phyloP scores from a whole-genome alignment of 495 filamentous ascomycete genomes.

The Rhypophila decipiens region DNA sequence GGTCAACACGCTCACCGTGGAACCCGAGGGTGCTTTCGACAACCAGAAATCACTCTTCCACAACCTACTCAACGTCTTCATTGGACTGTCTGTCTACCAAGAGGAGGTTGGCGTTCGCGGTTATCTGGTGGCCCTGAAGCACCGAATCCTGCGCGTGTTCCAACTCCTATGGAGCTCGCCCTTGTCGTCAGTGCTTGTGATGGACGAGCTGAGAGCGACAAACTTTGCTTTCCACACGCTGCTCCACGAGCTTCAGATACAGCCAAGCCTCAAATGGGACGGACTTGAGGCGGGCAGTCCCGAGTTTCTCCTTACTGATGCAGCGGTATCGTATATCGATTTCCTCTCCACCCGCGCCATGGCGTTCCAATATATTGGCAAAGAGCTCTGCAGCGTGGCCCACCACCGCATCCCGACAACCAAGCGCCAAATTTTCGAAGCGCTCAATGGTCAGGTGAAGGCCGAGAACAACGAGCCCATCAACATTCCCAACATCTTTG shows the following conservation, averaged over 20 bases:
- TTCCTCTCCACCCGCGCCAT: constrained; percentile 69
- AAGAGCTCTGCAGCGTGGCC: constrained; percentile 73
- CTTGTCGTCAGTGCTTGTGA: constrained; percentile 64
- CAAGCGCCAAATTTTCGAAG: constrained; percentile 69
- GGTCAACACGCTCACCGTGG: constrained; percentile 56
- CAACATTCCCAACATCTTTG: constrained; percentile 70
- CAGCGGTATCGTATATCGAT: constrained; percentile 59
- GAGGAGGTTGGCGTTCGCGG: constrained; percentile 53
- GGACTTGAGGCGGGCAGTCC: constrained; percentile 39
- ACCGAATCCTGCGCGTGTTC: constrained; percentile 69
- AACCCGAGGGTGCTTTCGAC: constrained; percentile 57
- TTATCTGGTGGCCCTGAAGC: constrained; percentile 69
- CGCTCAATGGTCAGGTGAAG: constrained; percentile 67
- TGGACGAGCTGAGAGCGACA: constrained; percentile 68
- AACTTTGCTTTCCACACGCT: constrained; percentile 70
- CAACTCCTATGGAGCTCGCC: constrained; percentile 77
- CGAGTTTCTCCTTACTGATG: constrained; percentile 58
- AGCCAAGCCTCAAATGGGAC: constrained; percentile 63
- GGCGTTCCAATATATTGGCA: constrained; percentile 73
- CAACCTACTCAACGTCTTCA: constrained; percentile 59
- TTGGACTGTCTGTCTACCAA: constrained; percentile 54
- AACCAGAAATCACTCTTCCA: constrained; percentile 73
- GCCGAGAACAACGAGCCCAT: constrained; percentile 55
- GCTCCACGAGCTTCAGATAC: constrained; percentile 55
- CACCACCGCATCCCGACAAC: constrained; percentile 64